Percentiles rank a stretch among this genome's conserved stretches.
Evolutionary conservation across 176 grass and related monocot genomes (phyloP).

Genomic region (Paspalum vaginatum): DNA sequence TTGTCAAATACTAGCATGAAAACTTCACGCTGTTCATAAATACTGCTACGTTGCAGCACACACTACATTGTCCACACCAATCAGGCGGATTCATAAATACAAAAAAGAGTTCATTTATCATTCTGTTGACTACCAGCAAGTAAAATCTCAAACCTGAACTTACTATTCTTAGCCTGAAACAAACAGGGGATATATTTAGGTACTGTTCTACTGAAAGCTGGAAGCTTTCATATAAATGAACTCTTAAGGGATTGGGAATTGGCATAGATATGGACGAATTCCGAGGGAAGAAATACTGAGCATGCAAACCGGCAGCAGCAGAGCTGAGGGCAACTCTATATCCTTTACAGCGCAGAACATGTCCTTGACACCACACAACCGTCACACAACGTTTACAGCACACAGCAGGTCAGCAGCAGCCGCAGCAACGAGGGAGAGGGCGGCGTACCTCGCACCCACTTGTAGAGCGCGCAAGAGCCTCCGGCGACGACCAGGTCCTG

Average conservation of each 20-base stretch:
- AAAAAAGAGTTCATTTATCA: neutral
- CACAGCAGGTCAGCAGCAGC: neutral
- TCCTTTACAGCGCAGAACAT: neutral
- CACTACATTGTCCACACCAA: neutral
- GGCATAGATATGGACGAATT: neutral
- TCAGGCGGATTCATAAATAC: neutral
- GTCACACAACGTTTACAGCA: neutral
- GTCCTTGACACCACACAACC: neutral
- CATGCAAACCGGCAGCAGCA: no score
- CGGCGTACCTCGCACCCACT: constrained; percentile 85
- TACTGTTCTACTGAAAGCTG: neutral
- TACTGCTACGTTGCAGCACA: neutral
- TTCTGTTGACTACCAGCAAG: neutral
- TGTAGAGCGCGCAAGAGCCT: constrained; percentile 79
- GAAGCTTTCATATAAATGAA: neutral
- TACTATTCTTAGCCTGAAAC: neutral
- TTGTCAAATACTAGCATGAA: neutral
- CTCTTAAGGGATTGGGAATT: neutral
- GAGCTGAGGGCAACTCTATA: neutral
- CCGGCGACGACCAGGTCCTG: constrained; percentile 73
- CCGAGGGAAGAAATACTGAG: neutral
- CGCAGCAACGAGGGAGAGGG: neutral
- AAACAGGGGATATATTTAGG: neutral
- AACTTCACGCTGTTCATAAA: neutral
- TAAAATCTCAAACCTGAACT: neutral